Percentiles rank a stretch among this genome's conserved stretches.
Conservation (phyloP, 2,329 filamentous ascomycete species). For the Colletotrichum sojae region DNA sequence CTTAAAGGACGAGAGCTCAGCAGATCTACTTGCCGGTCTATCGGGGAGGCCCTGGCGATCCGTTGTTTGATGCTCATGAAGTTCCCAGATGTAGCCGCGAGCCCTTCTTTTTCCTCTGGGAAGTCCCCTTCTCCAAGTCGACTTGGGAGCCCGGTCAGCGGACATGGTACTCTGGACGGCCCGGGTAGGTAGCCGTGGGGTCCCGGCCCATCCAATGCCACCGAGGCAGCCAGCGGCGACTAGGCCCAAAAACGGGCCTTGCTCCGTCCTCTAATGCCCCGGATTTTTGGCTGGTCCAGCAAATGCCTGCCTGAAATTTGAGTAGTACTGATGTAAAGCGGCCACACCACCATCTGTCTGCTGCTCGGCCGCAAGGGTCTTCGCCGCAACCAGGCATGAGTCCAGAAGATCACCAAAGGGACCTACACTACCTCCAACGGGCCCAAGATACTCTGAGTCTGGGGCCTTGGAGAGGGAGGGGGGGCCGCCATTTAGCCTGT, state of each 20-base stretch:
- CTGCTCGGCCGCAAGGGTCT: constrained; percentile 38
- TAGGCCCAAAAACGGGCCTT: constrained; percentile 37
- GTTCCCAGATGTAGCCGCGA: constrained; percentile 36
- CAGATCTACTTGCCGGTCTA: constrained; percentile 26
- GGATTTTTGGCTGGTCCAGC: constrained; percentile 39
- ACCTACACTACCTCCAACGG: constrained; percentile 35
- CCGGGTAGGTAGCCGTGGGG: constrained; percentile 41
- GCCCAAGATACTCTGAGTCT: constrained; percentile 8
- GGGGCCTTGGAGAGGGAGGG: constrained; percentile 9
- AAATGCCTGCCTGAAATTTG: constrained; percentile 34
- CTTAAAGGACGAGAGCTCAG: constrained; percentile 32
- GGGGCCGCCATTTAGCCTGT: constrained; percentile 32
- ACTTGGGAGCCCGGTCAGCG: constrained; percentile 34
- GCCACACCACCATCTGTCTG: constrained; percentile 26
- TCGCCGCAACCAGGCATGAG: constrained; percentile 39
- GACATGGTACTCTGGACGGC: constrained; percentile 36
- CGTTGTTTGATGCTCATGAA: constrained; percentile 41
- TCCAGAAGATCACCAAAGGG: constrained; percentile 39
- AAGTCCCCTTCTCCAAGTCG: constrained; percentile 35
- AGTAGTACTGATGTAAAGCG: no score
- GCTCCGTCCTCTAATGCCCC: constrained; percentile 40
- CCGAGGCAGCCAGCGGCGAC: constrained; percentile 37
- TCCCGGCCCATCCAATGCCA: constrained; percentile 37
- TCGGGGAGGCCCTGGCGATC: constrained; percentile 31
- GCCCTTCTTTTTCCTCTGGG: constrained; percentile 23